Evolutionary conservation across 345 rosid genomes (phyloP).

Genomic region (Aethionema arabicum): DNA sequence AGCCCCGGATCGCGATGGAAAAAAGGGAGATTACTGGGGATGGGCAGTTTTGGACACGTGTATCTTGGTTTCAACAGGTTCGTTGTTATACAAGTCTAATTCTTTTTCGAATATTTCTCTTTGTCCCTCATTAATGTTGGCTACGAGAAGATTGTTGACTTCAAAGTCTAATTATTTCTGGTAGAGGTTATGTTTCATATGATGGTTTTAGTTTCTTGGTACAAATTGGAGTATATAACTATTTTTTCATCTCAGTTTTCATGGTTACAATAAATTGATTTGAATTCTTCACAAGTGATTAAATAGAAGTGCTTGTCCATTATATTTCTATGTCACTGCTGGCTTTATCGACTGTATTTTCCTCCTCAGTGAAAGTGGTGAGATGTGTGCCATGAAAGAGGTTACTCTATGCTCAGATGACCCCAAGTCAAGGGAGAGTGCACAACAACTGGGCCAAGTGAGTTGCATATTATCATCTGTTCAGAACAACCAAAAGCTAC

Average conservation of each 20-base stretch:
- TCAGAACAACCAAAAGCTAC: background rate
- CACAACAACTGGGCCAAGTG: constrained; percentile 71
- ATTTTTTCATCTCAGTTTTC: background rate
- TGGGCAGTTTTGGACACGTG: constrained; percentile 69
- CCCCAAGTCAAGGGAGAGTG: constrained; percentile 74
- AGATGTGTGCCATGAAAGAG: constrained; percentile 92
- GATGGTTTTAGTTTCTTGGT: constrained; percentile 7
- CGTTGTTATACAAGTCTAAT: constrained; percentile 17
- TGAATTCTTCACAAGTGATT: background rate
- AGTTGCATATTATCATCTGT: constrained; percentile 26
- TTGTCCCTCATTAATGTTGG: constrained; percentile 4
- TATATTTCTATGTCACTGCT: constrained; percentile 15
- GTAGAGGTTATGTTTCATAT: constrained; percentile 15
- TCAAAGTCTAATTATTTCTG: constrained; percentile 5
- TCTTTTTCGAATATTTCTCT: background rate
- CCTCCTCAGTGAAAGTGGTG: constrained; percentile 66
- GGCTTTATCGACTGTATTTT: constrained; percentile 24
- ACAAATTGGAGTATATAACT: background rate
- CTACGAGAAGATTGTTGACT: background rate
- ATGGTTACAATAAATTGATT: constrained; percentile 3
- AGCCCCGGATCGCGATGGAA: constrained; percentile 71
- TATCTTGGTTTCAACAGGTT: constrained; percentile 75
- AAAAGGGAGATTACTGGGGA: constrained; percentile 60
- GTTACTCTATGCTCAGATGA: constrained; percentile 78
- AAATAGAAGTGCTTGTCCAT: constrained; percentile 5